Base-by-base conservation (phyloP, 495 filamentous ascomycete species). In the Bacidia gigantensis region DNA sequence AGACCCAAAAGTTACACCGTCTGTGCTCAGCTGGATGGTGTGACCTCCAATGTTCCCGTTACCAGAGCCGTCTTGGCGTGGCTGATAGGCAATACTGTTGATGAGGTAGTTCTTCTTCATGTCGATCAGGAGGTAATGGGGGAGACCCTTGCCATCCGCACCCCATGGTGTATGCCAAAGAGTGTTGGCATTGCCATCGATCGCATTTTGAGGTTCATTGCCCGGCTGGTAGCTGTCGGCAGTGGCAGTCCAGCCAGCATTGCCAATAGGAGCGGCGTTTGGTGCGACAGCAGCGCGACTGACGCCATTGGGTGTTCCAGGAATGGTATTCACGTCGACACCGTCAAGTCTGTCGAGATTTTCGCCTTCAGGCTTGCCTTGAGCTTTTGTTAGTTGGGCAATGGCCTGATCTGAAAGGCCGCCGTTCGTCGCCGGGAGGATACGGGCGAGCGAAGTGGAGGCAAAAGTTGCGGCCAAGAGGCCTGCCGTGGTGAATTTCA, bases 1-100 rank as follows among this genome's bases (percentile, higher is more conserved):
- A 0, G 52, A 42, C 2, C 26, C 61, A 63, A 67, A 75, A 18
- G 41, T 65, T 1, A 45, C 42, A 12, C 62, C 62, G 42, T 78
- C 67, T 1, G 52, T 49, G 58, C 72, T 74, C 17, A 18, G 11
- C n/a, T 23, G 12, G 23, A 35, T 10, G 12, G 14, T 21, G 46
- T 24, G 35, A 14, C 50, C 20, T 11, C 58, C 58, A 32, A 60
- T 57, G 3, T 52, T 60, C 14, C 58, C 58, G 44, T 56, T 52
- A 43, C 3, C 7, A 2, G 11, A 2, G 7, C 58, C 58, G 25
- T 60, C 58, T 42, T 60, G 58, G 22, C 58, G 47, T 23, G 58
- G 58, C 38, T 58, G 58, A 40, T 57, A 51, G 3, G 48, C 32
- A 24, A 55, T 32, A 38, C 51, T 54, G 18, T 56, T 56, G 9